Evolutionary conservation across 1,284 basidiomycete species (phyloP).

Genomic region (Termitomyces sp.): DNA sequence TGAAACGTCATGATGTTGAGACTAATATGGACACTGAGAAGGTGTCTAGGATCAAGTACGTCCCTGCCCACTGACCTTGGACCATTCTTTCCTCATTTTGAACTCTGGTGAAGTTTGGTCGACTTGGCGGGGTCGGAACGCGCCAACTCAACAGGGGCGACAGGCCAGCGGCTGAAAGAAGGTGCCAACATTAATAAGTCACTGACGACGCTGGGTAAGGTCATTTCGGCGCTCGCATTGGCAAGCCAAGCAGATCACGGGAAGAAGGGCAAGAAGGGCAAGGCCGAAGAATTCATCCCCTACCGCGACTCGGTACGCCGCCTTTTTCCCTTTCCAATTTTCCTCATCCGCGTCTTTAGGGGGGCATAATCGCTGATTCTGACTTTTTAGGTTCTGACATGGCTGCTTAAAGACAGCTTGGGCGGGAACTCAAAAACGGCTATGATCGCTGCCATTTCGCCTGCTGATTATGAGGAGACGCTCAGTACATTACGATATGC

Average conservation of each 20-base stretch:
- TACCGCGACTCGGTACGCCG: constrained; percentile 84
- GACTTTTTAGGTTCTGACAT: constrained; percentile 75
- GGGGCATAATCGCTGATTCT: background rate
- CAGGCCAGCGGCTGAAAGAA: constrained; percentile 89
- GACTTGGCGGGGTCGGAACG: constrained; percentile 98
- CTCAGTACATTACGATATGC: constrained; percentile 94
- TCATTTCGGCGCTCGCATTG: constrained; percentile 87
- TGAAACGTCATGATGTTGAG: constrained; percentile 79
- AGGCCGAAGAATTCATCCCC: constrained; percentile 85
- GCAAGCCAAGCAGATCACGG: constrained; percentile 59
- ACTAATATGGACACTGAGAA: constrained; percentile 93
- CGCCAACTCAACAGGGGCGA: constrained; percentile 96
- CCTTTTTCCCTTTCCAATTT: constrained; percentile 15
- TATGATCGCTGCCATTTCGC: constrained; percentile 98
- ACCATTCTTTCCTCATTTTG: constrained; percentile 12
- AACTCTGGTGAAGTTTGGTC: constrained; percentile 55
- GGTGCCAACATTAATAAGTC: constrained; percentile 99
- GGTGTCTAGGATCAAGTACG: constrained; percentile 89
- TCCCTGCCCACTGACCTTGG: constrained; percentile 9
- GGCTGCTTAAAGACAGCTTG: constrained; percentile 95
- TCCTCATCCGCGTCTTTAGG: background rate
- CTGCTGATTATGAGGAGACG: constrained; percentile 98
- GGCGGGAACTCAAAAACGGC: constrained; percentile 95
- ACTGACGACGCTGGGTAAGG: constrained; percentile 94
- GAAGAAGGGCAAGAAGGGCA: constrained; percentile 81